Conservation (phyloP, 1,284 basidiomycete genomes). For the Exobasidium rhododendri region DNA sequence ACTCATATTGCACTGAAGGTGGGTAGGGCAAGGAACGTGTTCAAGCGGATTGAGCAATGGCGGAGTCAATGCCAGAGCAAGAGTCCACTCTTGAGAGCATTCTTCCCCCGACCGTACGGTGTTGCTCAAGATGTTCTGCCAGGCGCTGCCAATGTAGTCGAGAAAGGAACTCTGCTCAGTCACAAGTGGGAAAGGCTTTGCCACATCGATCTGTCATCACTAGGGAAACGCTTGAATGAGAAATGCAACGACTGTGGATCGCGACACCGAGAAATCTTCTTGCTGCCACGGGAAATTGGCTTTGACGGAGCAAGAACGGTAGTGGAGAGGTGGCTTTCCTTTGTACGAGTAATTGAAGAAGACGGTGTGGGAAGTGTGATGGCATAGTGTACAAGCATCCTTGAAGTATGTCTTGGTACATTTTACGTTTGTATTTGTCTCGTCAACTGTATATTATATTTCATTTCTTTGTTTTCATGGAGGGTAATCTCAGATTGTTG, state of each 20-base stretch:
- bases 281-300: constrained; percentile 24
- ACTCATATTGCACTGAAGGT: constrained; percentile 33
- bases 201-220: constrained; percentile 27
- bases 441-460: not conserved
- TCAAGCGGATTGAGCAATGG: constrained; percentile 33
- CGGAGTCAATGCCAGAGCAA: constrained; percentile 30
- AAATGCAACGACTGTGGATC: constrained; percentile 29
- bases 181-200: constrained; percentile 37
- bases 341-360: constrained; percentile 12
- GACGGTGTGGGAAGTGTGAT: not conserved
- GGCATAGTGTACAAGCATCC: too few species aligned
- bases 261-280: constrained; percentile 36
- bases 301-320: constrained; percentile 17
- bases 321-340: constrained; percentile 27
- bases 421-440: not conserved
- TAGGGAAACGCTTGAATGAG: constrained; percentile 22
- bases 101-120: constrained; percentile 16
- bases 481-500: constrained; percentile 6
- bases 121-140: constrained; percentile 23
- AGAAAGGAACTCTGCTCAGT: constrained; percentile 20
- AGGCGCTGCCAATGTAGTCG: constrained; percentile 15
- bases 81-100: constrained; percentile 21
- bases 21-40: constrained; percentile 27
- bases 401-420: not conserved
- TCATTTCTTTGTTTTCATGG: not conserved